phyloP scores from a whole-genome alignment of 768 basidiomycete species.

The Rhodotorula graminis region DNA sequence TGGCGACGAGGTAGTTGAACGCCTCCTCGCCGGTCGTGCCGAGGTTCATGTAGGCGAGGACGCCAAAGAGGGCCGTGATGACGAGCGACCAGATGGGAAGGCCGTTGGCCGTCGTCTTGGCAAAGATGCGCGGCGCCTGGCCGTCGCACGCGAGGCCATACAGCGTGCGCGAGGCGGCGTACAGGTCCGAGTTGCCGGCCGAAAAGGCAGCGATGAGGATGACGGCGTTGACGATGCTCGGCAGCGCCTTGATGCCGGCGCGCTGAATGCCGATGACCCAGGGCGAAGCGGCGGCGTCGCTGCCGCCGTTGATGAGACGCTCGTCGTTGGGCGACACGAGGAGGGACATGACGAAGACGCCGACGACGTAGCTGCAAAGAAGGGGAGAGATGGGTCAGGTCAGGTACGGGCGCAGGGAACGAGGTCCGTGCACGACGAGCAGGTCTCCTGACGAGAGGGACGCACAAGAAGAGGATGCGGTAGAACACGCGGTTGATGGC shows the following conservation, averaged over 20 bases:
- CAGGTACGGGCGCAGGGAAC: too few species aligned
- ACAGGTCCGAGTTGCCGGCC: slow-evolving; percentile 59
- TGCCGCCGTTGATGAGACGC: slow-evolving; percentile 49
- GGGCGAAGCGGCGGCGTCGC: slow-evolving; percentile 44
- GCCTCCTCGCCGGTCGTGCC: slow-evolving; percentile 47
- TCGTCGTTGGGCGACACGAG: slow-evolving; percentile 69
- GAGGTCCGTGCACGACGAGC: too few species aligned
- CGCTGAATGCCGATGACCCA: slow-evolving; percentile 57
- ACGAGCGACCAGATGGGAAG: slow-evolving; percentile 69
- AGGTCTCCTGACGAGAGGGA: too few species aligned
- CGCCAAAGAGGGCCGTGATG: slow-evolving; percentile 61
- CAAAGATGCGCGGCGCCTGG: slow-evolving; percentile 77
- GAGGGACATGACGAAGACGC: slow-evolving; percentile 58
- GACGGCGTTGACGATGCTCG: slow-evolving; percentile 58
- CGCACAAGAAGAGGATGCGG: slow-evolving; percentile 68
- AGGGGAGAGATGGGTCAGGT: too few species aligned
- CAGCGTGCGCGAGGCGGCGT: slow-evolving; percentile 70
- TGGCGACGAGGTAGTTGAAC: slow-evolving; percentile 27
- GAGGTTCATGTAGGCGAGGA: slow-evolving; percentile 66
- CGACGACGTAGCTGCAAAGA: slow-evolving; percentile 44
- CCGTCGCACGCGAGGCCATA: slow-evolving; percentile 76
- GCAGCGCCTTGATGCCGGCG: slow-evolving; percentile 80
- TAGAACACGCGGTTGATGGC: slow-evolving; percentile 67
- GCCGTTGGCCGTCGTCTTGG: slow-evolving; percentile 58
- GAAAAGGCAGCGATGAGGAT: slow-evolving; percentile 79